These are phyloP conservation scores for Purshia tridentata DNA, from an alignment of 306 rosid genomes.

Conservation along the genomic window DNA sequence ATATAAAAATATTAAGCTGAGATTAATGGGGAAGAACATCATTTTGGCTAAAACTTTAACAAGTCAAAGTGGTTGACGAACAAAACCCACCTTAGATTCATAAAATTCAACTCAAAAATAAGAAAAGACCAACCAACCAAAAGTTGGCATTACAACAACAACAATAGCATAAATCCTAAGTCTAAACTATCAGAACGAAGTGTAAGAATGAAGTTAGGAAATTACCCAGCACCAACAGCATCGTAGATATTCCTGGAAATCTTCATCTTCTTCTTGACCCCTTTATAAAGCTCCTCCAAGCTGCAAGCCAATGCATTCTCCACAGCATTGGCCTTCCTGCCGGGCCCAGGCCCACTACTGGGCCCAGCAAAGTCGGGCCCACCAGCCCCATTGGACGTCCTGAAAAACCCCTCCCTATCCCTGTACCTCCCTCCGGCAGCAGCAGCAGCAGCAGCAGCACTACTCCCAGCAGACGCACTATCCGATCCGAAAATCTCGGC, in stretches of 20 bases:
- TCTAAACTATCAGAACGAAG: too few relatives aligned
- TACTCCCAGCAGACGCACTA: constrained; percentile 19
- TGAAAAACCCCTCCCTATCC: constrained; percentile 56
- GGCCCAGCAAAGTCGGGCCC: constrained; percentile 18
- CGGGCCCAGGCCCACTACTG: background rate
- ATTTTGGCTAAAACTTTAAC: background rate
- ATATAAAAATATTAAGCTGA: background rate
- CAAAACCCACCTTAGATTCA: constrained; percentile 1
- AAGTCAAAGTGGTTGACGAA: background rate
- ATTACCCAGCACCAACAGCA: constrained; percentile 68
- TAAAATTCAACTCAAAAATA: background rate
- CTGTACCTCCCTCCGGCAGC: constrained; percentile 38
- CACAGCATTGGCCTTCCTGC: constrained; percentile 61
- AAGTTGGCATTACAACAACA: constrained; percentile 12
- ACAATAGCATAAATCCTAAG: background rate
- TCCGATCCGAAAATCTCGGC: constrained; percentile 74
- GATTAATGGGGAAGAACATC: background rate
- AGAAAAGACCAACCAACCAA: background rate
- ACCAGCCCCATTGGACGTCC: constrained; percentile 42
- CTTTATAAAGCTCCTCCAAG: constrained; percentile 86
- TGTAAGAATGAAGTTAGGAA: background rate
- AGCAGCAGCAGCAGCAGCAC: constrained; percentile 31
- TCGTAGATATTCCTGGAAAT: constrained; percentile 71
- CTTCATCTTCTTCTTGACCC: constrained; percentile 82
- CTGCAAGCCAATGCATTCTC: constrained; percentile 66